These are phyloP conservation scores for Triangularia verruculosa DNA, from an alignment of 2,329 filamentous ascomycete genomes.

Conservation along the genomic window DNA sequence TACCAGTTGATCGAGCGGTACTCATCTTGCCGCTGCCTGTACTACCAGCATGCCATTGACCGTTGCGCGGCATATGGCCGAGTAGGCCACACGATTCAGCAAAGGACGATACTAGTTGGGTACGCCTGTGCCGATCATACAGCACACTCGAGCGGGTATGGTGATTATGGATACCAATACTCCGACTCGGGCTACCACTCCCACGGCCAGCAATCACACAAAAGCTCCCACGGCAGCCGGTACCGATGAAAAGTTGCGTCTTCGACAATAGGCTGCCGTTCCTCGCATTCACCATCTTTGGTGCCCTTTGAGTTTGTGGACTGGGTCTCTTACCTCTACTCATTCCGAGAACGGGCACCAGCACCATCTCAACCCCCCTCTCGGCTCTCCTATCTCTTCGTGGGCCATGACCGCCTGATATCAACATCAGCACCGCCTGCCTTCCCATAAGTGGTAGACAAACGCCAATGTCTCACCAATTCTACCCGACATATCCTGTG, in stretches of 20 bases:
- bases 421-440: constrained; percentile 38
- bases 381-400: constrained; percentile 48
- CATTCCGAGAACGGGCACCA: constrained; percentile 38
- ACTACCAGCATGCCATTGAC: constrained; percentile 84
- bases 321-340: constrained; percentile 51
- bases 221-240: constrained; percentile 36
- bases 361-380: constrained; percentile 42
- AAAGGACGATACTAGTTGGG: constrained; percentile 77
- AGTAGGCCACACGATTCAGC: constrained; percentile 67
- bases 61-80: constrained; percentile 74
- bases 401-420: constrained; percentile 42
- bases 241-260: constrained; percentile 54
- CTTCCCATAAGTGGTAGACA: constrained; percentile 22
- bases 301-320: constrained; percentile 42
- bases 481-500: background rate
- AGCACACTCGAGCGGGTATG: constrained; percentile 30
- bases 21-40: constrained; percentile 81
- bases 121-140: constrained; percentile 68
- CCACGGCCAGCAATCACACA: constrained; percentile 40
- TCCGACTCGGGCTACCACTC: constrained; percentile 56
- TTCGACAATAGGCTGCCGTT: constrained; percentile 47
- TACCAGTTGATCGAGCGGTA: constrained; percentile 84
- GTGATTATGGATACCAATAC: constrained; percentile 44
- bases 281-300: constrained; percentile 42
- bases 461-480: background rate